Evolutionary conservation across 768 basidiomycete genomes (phyloP).

Genomic region (Cubamyces lactineus): DNA sequence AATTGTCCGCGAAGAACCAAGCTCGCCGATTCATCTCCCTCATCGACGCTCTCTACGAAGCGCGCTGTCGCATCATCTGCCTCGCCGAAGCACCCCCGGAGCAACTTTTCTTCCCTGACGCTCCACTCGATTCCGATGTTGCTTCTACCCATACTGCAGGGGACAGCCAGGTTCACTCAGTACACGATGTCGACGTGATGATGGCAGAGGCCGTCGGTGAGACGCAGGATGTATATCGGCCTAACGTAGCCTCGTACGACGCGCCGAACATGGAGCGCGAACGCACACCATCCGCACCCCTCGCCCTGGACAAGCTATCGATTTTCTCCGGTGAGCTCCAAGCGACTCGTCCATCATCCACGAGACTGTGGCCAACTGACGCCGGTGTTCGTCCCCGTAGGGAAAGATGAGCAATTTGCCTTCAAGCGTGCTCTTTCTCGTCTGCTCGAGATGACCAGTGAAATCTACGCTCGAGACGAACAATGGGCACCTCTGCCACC

Average conservation of each 20-base stretch:
- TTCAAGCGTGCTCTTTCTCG: conserved; percentile 65
- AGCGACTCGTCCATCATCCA: too few relatives aligned
- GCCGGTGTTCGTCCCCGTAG: conserved; percentile 28
- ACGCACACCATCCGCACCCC: conserved; percentile 31
- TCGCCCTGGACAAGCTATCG: conserved; percentile 51
- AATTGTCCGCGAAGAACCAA: conserved; percentile 57
- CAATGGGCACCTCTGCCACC: conserved; percentile 42
- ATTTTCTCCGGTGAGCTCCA: conserved; percentile 49
- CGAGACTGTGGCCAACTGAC: not conserved
- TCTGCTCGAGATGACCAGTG: conserved; percentile 58
- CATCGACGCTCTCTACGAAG: conserved; percentile 61
- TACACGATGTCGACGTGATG: conserved; percentile 37
- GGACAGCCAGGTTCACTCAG: not conserved
- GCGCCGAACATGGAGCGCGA: conserved; percentile 37
- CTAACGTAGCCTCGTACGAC: conserved; percentile 60
- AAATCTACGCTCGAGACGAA: conserved; percentile 37
- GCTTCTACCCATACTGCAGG: conserved; percentile 3
- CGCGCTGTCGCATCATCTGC: conserved; percentile 42
- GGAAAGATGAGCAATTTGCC: conserved; percentile 64
- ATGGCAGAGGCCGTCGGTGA: conserved; percentile 56
- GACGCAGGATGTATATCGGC: conserved; percentile 52
- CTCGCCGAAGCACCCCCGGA: conserved; percentile 45
- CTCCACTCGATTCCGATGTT: conserved; percentile 21
- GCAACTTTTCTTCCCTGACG: conserved; percentile 60
- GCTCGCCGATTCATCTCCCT: conserved; percentile 62